Evolutionary conservation across 2,329 filamentous ascomycete species (phyloP).

Genomic region (Coniochaeta pulveracea): DNA sequence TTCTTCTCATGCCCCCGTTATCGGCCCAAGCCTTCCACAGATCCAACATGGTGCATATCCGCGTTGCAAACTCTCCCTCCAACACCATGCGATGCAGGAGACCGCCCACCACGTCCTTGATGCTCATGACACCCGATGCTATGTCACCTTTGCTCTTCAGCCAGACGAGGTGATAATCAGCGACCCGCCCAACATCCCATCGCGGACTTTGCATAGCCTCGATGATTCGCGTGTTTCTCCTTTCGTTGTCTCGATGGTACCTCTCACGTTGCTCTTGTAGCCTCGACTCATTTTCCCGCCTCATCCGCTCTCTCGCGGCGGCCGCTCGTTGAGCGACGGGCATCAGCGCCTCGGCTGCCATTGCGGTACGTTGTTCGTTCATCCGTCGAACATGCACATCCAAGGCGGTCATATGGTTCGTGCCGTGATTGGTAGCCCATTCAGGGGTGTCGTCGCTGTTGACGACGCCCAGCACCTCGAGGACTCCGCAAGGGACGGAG

Average conservation of each 20-base stretch:
- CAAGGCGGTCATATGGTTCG: constrained; percentile 19
- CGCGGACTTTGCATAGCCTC: constrained; percentile 42
- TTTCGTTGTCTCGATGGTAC: constrained; percentile 24
- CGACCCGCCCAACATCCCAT: constrained; percentile 36
- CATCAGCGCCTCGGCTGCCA: constrained; percentile 32
- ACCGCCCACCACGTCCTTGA: constrained; percentile 31
- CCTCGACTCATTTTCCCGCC: constrained; percentile 29
- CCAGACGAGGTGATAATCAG: constrained; percentile 31
- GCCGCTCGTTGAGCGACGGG: constrained; percentile 26
- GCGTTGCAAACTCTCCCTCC: constrained; percentile 29
- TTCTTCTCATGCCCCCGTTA: constrained; percentile 38
- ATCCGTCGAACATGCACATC: constrained; percentile 24
- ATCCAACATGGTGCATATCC: constrained; percentile 33
- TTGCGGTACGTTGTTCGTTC: constrained; percentile 27
- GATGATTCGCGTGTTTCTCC: constrained; percentile 30
- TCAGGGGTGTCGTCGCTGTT: constrained; percentile 39
- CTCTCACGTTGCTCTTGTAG: constrained; percentile 34
- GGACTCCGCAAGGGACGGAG: constrained; percentile 45
- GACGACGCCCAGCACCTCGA: constrained; percentile 41
- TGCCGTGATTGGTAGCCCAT: constrained; percentile 34
- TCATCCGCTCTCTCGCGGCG: constrained; percentile 27
- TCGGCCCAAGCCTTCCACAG: constrained; percentile 44
- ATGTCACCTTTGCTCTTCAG: constrained; percentile 20
- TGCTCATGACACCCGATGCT: constrained; percentile 7
- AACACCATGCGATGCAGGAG: constrained; percentile 41